A percentile compares a stretch with the other conserved stretches of the same genome.
These are phyloP conservation scores for Acanthamoeba triangularis DNA, from an alignment of 208 protist genomes.

Conservation along the genomic window DNA sequence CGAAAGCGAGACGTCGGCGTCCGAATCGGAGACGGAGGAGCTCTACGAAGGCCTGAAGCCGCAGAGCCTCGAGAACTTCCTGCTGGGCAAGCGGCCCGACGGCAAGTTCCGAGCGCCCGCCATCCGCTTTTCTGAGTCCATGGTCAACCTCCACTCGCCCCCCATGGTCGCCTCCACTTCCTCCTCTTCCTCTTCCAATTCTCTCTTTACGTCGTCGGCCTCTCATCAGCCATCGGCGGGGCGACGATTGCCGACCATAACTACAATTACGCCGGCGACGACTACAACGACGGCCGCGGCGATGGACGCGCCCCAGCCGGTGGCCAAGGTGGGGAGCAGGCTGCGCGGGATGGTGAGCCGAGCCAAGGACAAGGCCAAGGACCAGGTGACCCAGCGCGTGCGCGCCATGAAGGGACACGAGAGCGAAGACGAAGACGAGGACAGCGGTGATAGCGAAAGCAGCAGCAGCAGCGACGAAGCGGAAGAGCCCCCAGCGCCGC, in stretches of 20 bases:
- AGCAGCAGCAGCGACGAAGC: no score
- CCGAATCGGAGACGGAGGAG: background rate
- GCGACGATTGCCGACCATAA: background rate
- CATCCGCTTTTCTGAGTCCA: constrained; percentile 46
- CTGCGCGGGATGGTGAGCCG: constrained; percentile 19
- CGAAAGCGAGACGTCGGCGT: background rate
- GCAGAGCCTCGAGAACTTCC: constrained; percentile 25
- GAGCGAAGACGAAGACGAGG: background rate
- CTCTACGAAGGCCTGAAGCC: background rate
- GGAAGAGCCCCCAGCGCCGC: no score
- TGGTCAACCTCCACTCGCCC: background rate
- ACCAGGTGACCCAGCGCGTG: constrained; percentile 14
- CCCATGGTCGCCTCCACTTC: background rate
- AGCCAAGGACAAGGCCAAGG: constrained; percentile 22
- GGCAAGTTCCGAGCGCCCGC: constrained; percentile 4
- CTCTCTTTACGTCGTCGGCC: background rate
- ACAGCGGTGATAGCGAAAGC: background rate
- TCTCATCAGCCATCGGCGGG: background rate
- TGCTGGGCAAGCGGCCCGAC: constrained; percentile 43
- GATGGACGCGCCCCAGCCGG: background rate
- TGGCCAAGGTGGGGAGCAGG: background rate
- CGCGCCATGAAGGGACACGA: background rate
- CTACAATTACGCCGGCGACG: background rate
- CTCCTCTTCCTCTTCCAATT: background rate
- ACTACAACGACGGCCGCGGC: background rate